These are phyloP conservation scores for Apiotrichum porosum DNA, from an alignment of 1,284 basidiomycete species.

Conservation along the genomic window DNA sequence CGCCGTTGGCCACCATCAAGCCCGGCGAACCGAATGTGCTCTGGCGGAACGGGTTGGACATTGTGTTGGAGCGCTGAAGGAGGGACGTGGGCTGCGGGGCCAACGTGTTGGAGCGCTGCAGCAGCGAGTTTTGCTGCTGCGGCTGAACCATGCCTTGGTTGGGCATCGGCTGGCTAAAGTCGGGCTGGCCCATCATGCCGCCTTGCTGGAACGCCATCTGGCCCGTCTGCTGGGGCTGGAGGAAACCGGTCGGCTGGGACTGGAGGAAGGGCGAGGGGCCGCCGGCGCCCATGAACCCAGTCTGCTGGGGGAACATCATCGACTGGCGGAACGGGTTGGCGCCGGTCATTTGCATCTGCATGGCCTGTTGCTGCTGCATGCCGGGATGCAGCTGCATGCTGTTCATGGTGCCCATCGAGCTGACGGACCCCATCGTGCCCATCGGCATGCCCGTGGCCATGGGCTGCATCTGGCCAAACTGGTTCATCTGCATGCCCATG, in stretches of 20 bases:
- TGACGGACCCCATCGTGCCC: not conserved
- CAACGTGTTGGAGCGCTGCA: no score
- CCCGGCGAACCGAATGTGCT: slow-evolving; percentile 15
- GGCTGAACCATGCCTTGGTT: no score
- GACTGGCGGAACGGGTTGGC: slow-evolving; percentile 69
- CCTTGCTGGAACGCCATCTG: slow-evolving; percentile 35
- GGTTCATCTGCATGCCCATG: slow-evolving; percentile 6
- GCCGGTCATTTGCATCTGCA: slow-evolving; percentile 26
- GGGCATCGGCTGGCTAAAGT: no score
- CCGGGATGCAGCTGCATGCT: no score
- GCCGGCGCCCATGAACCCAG: slow-evolving; percentile 53
- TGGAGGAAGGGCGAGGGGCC: slow-evolving; percentile 45
- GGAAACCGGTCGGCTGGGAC: slow-evolving; percentile 44
- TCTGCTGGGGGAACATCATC: slow-evolving; percentile 53
- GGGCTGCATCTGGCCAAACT: slow-evolving; percentile 12
- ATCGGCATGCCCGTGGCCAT: not conserved
- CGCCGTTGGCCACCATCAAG: not conserved
- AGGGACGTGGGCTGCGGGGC: slow-evolving; percentile 43
- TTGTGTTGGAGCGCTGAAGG: slow-evolving; percentile 68
- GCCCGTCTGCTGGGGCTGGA: slow-evolving; percentile 51
- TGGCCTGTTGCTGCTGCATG: slow-evolving; percentile 1
- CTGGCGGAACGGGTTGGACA: slow-evolving; percentile 67
- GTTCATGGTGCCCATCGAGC: not conserved
- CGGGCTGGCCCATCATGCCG: slow-evolving; percentile 42
- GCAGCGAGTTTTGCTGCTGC: slow-evolving; percentile 22